Evolutionary conservation across 805 yeast genomes (phyloP).

Genomic region (Saccharomycopsis malanga): DNA sequence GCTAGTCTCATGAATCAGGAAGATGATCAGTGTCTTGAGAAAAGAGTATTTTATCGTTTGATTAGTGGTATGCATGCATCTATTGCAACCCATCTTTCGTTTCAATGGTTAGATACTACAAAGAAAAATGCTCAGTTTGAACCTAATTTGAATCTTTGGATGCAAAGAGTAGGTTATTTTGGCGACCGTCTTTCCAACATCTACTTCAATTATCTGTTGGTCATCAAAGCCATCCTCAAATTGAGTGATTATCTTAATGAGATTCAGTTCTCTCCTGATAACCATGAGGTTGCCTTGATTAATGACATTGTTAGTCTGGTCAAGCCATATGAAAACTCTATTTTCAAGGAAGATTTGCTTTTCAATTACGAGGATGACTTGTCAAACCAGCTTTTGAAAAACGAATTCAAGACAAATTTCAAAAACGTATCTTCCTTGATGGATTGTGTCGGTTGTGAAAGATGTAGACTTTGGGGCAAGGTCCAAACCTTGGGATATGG

Average conservation of each 20-base stretch:
- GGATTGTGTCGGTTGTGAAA: constrained; percentile 98
- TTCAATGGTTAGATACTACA: constrained; percentile 59
- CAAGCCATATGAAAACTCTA: constrained; percentile 27
- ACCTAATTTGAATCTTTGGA: constrained; percentile 75
- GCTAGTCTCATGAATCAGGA: constrained; percentile 28
- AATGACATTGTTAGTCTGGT: constrained; percentile 33
- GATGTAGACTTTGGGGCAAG: constrained; percentile 98
- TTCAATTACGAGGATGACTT: constrained; percentile 38
- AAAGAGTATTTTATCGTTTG: constrained; percentile 78
- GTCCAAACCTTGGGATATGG: constrained; percentile 97
- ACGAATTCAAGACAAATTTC: constrained; percentile 80
- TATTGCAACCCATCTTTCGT: constrained; percentile 85
- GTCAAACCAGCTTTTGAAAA: constrained; percentile 49
- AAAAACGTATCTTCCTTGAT: constrained; percentile 85
- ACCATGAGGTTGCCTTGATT: constrained; percentile 39
- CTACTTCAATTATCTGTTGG: constrained; percentile 86
- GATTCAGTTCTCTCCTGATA: constrained; percentile 40
- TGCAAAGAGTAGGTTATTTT: constrained; percentile 82
- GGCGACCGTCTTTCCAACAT: constrained; percentile 86
- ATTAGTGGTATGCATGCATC: constrained; percentile 94
- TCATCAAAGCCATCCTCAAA: constrained; percentile 74
- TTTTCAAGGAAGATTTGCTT: constrained; percentile 46
- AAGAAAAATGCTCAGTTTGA: constrained; percentile 70
- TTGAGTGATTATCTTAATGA: constrained; percentile 45
- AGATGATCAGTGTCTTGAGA: constrained; percentile 67